Conservation (phyloP, 2,329 filamentous ascomycete species). For the Monosporascus ibericus region DNA sequence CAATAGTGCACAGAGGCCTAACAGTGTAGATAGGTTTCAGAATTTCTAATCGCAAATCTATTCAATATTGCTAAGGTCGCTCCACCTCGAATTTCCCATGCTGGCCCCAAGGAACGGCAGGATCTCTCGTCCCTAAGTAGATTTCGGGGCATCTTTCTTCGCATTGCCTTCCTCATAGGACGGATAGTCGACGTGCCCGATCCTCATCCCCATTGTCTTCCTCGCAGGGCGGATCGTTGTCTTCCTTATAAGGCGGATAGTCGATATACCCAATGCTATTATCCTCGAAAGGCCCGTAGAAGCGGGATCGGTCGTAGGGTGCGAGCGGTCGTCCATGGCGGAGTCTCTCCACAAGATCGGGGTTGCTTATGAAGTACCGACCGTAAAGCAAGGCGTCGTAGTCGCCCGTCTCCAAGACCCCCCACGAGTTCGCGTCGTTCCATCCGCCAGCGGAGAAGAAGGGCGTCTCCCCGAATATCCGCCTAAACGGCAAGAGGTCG, state of each 20-base stretch:
- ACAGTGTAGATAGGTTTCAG: too few species aligned
- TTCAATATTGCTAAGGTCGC: too few species aligned
- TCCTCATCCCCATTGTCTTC: too few species aligned
- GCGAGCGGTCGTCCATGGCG: slow-evolving; percentile 31
- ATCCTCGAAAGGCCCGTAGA: slow-evolving; percentile 22
- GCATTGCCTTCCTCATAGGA: too few species aligned
- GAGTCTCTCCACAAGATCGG: slow-evolving; percentile 35
- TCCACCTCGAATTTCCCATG: too few species aligned
- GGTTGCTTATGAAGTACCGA: slow-evolving; percentile 38
- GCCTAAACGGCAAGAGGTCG: slow-evolving; percentile 16
- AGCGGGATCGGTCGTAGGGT: slow-evolving; percentile 31
- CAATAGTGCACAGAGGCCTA: too few species aligned
- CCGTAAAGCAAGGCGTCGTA: slow-evolving; percentile 35
- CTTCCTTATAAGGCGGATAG: not conserved
- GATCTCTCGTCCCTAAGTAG: too few species aligned
- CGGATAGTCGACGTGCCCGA: too few species aligned
- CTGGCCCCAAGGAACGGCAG: too few species aligned
- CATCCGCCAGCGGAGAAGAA: slow-evolving; percentile 19
- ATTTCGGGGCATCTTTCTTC: too few species aligned
- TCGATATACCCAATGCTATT: not conserved
- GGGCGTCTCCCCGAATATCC: slow-evolving; percentile 23
- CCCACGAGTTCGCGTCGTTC: slow-evolving; percentile 19
- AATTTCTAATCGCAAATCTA: too few species aligned
- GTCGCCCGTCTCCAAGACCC: slow-evolving; percentile 17
- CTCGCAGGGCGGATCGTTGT: not conserved